Percentiles rank a stretch among this genome's conserved stretches.
Conservation (phyloP, 176 grass and related monocot genomes). For the Leersia perrieri region DNA sequence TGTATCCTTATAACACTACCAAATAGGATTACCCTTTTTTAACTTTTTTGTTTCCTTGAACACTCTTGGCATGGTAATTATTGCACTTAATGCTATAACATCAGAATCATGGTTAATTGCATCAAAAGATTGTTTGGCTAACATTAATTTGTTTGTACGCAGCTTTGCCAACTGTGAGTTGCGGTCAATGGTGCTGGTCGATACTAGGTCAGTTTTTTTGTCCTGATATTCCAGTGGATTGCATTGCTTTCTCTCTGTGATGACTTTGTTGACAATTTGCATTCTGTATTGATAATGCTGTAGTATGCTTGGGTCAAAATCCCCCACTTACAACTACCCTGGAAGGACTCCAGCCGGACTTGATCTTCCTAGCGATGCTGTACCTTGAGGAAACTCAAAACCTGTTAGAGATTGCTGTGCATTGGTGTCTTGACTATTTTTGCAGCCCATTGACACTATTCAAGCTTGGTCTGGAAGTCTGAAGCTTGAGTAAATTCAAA, state of each 20-base stretch:
- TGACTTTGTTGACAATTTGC: not conserved
- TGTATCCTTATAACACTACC: not conserved
- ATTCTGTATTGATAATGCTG: not conserved
- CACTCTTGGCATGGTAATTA: not conserved
- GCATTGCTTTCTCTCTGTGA: not conserved
- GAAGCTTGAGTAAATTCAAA: not conserved
- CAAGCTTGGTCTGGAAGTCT: not conserved
- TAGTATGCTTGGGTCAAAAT: conserved; percentile 54
- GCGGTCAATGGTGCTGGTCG: conserved; percentile 69
- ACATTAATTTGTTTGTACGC: conserved; percentile 25
- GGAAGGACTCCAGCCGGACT: conserved; percentile 49
- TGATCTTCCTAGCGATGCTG: conserved; percentile 56
- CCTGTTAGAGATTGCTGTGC: not conserved
- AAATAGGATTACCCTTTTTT: not conserved
- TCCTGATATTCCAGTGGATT: not conserved
- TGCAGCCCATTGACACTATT: not conserved
- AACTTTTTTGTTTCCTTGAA: not conserved
- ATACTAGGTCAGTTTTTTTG: conserved; percentile 56
- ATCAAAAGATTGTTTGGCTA: not conserved
- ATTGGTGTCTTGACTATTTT: not conserved
- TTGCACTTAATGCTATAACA: not conserved
- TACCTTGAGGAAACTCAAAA: conserved; percentile 10
- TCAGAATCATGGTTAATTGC: not conserved
- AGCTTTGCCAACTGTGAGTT: conserved; percentile 92
- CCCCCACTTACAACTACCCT: conserved; percentile 47